Percentiles rank a stretch among this genome's conserved stretches.
These are phyloP conservation scores for Andrographis paniculata DNA, from an alignment of 305 asterid genomes.

Conservation along the genomic window DNA sequence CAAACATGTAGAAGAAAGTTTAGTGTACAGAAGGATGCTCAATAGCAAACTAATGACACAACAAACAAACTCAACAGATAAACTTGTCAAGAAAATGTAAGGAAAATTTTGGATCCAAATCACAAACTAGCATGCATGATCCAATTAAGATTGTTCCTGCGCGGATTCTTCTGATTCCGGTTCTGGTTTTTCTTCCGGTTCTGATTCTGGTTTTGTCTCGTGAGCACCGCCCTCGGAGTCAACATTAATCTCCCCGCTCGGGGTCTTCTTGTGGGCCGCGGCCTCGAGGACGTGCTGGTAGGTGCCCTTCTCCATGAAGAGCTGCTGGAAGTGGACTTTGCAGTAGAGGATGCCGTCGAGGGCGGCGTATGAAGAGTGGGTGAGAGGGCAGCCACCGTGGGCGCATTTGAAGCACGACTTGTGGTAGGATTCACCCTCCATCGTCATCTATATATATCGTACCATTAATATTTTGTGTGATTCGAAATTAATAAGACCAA, in stretches of 20 bases:
- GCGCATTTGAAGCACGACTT: slow-evolving; percentile 92
- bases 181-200: slow-evolving; percentile 13
- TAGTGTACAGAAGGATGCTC: no score
- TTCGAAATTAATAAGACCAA: no score
- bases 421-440: slow-evolving; percentile 87
- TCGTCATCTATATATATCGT: slow-evolving; percentile 33
- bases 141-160: slow-evolving; percentile 17
- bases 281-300: slow-evolving; percentile 60
- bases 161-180: slow-evolving; percentile 10
- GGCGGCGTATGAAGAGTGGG: slow-evolving; percentile 77
- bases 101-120: no score
- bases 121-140: no score
- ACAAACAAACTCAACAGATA: no score
- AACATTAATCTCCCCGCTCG: no score
- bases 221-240: slow-evolving; percentile 10
- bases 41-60: no score
- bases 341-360: slow-evolving; percentile 62
- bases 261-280: slow-evolving; percentile 31
- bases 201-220: slow-evolving; percentile 13
- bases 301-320: slow-evolving; percentile 67
- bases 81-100: no score
- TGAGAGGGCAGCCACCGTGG: slow-evolving; percentile 75
- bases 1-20: no score
- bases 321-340: slow-evolving; percentile 70
- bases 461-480: no score